These are phyloP conservation scores for Candida palmyrensis DNA, from an alignment of 805 yeast species.

Conservation along the genomic window DNA sequence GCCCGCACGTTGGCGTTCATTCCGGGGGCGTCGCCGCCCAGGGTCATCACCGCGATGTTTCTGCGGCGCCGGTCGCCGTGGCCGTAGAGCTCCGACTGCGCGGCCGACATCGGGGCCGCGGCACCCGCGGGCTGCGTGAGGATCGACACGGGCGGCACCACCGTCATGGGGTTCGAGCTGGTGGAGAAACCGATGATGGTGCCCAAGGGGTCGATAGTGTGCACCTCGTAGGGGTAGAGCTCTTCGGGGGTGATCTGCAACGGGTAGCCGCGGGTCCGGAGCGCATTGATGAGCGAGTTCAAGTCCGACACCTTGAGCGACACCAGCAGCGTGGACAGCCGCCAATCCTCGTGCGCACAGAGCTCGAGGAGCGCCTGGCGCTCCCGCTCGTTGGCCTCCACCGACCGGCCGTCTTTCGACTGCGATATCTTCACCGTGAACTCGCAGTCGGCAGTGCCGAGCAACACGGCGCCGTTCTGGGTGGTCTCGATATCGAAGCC, in stretches of 20 bases:
- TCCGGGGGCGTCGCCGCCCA: slow-evolving; percentile 99
- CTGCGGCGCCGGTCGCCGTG: slow-evolving; percentile 20
- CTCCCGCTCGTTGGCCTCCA: slow-evolving; percentile 14
- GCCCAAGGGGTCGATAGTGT: slow-evolving; percentile 81
- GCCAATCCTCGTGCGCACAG: slow-evolving; percentile 41
- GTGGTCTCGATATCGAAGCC: slow-evolving; percentile 22
- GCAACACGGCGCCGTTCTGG: slow-evolving; percentile 11
- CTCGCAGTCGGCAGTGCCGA: slow-evolving; percentile 18
- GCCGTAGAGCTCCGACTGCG: slow-evolving; percentile 1
- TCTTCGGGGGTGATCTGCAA: slow-evolving; percentile 68
- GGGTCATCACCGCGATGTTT: slow-evolving; percentile 92
- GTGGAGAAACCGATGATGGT: slow-evolving; percentile 75
- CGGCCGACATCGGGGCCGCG: not conserved
- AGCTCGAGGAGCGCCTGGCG: slow-evolving; percentile 9
- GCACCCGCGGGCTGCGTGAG: slow-evolving; percentile 8
- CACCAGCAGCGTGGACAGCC: slow-evolving; percentile 39
- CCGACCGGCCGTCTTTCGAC: slow-evolving; percentile 10
- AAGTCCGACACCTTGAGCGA: slow-evolving; percentile 45
- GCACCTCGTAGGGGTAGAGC: slow-evolving; percentile 69
- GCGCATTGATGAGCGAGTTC: slow-evolving; percentile 27
- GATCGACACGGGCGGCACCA: slow-evolving; percentile 39
- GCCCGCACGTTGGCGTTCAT: slow-evolving; percentile 97
- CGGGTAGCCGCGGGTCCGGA: slow-evolving; percentile 24
- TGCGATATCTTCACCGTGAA: slow-evolving; percentile 17
- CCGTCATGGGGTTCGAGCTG: slow-evolving; percentile 49